Evolutionary conservation across 2,329 filamentous ascomycete species (phyloP), one percentile per base, ranked within the genome.

Genomic region (Aspergillus transmontanensis): DNA sequence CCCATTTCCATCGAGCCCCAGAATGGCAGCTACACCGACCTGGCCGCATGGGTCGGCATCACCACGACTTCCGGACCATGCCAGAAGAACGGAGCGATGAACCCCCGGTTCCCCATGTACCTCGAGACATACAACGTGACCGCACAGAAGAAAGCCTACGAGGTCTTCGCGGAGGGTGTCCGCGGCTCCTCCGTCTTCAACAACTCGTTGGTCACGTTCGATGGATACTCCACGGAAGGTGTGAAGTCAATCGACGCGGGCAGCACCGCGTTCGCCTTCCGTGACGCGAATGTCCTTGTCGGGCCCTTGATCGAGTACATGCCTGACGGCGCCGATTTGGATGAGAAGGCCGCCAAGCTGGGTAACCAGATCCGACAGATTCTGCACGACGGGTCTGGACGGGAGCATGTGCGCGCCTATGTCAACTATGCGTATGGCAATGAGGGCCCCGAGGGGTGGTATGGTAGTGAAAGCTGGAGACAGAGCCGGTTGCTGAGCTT

Each of bases 191-290:
- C 78, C 0, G 67, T 67, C 0, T 76, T 79, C 46, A 77, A 76
- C 57, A 67, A 75, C 65, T 80, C 80, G 1, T 73, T 86, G 50
- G 83, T 86, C 74, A 82, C 86, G 80, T 84, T 87, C 59, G 85
- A 88, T 68, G 82, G 82, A 5, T 87, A 87, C 72, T 79, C 84
- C 1, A 73, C 71, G 6, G 71, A 80, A 26, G 85, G 80, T 1
- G 79, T 87, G 3, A 69, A 78, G 58, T 73, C 71, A 0, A 67
- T 83, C 43, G 64, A 71, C 48, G 67, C 64, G 28, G 69, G 71
- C 7, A 75, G 77, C 1, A 77, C 79, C 3, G 83, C 84, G 1
- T 86, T 81, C 61, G 76, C 83, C 23, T 80, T 79, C 72, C 80
- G 84, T 2, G 66, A 71, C 2, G 79, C 82, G 59, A 81, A 82